Evolutionary conservation across 129 eudicot species (phyloP).

Genomic region (Arctium lappa): DNA sequence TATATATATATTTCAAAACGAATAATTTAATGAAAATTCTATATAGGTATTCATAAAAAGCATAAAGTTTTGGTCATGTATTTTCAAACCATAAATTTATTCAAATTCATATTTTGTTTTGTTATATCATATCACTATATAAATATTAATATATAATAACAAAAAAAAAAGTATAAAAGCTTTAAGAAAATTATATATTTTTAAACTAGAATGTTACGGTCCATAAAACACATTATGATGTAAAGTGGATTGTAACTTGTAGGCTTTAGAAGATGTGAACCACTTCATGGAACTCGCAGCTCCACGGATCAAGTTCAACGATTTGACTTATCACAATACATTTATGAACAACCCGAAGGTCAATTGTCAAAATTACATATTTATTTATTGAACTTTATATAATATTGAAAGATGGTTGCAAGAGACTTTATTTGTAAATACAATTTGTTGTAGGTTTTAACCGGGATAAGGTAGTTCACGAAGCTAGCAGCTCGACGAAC

Average conservation of each 20-base stretch:
- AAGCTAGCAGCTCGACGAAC: conserved; percentile 19
- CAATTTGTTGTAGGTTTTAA: conserved; percentile 8
- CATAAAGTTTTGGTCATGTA: not conserved
- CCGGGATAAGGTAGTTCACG: not conserved
- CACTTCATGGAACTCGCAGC: not conserved
- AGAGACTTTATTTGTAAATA: not conserved
- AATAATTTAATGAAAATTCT: too few relatives aligned
- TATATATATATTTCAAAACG: too few relatives aligned
- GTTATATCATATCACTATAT: not conserved
- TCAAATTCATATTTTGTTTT: not conserved
- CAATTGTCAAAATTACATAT: not conserved
- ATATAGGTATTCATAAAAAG: too few relatives aligned
- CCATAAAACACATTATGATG: not conserved
- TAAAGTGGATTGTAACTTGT: not conserved
- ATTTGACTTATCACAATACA: too few relatives aligned
- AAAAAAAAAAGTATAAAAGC: not conserved
- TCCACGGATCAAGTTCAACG: not conserved
- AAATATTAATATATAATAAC: not conserved
- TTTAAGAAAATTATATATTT: not conserved
- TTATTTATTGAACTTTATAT: not conserved
- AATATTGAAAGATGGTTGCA: not conserved
- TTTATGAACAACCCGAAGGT: too few relatives aligned
- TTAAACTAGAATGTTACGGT: not conserved
- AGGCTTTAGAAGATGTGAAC: not conserved
- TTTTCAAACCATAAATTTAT: not conserved